Evolutionary conservation across 257 asterid genomes (phyloP), one percentile per base, ranked within the genome.

Genomic region (Fraxinus quadrangulata): DNA sequence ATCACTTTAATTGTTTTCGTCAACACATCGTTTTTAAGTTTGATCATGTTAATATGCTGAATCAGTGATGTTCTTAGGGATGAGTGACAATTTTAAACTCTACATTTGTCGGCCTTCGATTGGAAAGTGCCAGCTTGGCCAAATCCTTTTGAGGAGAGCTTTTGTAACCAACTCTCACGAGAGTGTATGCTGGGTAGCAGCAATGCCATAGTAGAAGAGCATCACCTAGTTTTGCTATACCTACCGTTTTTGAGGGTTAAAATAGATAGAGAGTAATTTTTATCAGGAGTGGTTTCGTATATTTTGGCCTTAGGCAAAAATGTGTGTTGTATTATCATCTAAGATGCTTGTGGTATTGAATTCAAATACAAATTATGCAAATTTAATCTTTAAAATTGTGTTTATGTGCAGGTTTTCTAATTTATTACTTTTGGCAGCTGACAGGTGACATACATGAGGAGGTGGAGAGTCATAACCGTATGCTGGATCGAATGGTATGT

Each of bases 401-500:
- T 79, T 67, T 21, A 23, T 16, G 23, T 70, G 13, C 51, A 7
- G 26, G 65, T 17, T 24, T 31, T 16, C 49, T 78, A 47, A 54
- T 51, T 23, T 61, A n/a, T 80, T 70, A 63, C 24, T n/a, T 81
- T 81, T 83, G 81, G 80, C 89, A 96, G 99, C 83, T 96, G 85
- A 93, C 99, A 1, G 97, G 98, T 31, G 98, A 89, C 83, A 87
- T 96, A 85, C 97, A 96, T 16, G 98, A 90, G 85, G 99, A 93
- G 89, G 99, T 90, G 85, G 93, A 90, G 87, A 90, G 83, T 84
- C 98, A 96, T 80, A 96, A 89, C 84, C 93, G 89, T 36, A 74
- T 91, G 91, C 90, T 96, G 54, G 96, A 92, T 72, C 82, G 88
- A 83, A 89, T 86, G 96, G 99, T 96, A 83, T 73, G 84, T 75